Evolutionary conservation across 164 flowering plant species (phyloP), one percentile per base, ranked within the genome.

Genomic region (Macadamia tetraphylla): DNA sequence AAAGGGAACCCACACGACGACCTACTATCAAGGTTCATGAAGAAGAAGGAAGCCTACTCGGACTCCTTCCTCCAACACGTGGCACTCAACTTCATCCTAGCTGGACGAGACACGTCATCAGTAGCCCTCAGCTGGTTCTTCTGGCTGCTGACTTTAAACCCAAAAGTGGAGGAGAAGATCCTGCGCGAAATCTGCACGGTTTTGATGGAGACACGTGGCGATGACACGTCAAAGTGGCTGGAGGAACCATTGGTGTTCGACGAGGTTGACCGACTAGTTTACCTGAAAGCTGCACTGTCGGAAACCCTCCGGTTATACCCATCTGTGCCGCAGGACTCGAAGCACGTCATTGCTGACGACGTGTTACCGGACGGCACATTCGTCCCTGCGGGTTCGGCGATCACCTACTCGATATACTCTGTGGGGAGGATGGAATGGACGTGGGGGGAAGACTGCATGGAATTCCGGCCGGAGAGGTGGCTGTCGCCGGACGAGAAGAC

Each of bases 311-410:
- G 90, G 68, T 71, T 88, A 0, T 88, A 86, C 66, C 92, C 90
- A 0, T 88, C 90, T 1, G 90, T 88, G 58, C 88, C 92, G 6
- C 76, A 88, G 64, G 92, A 88, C 74, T 84, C 92, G 0, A 88
- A 88, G 70, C 86, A 86, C 11, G 88, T 76, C 11, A 48, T 83
- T 3, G 66, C 74, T 5, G 88, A 88, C 43, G 92, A 88, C 40
- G 64, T 71, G 4, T 62, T 88, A 62, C 92, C 90, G 6, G 84
- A 81, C 64, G 92, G 92, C 7, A 78, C 84, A 5, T 81, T 82
- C 40, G 88, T 88, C 6, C 90, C 86, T 3, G 88, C 88, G 0
- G 92, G 92, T 0, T 84, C 92, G 2, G 62, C 82, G 3, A 60
- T 88, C 64, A 88, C 92, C 0, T 88, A 88, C 48, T 86, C 92